Percentiles rank a stretch among this genome's conserved stretches.
These are phyloP conservation scores for Akebia trifoliata DNA, from an alignment of 164 flowering plant species.

Conservation along the genomic window DNA sequence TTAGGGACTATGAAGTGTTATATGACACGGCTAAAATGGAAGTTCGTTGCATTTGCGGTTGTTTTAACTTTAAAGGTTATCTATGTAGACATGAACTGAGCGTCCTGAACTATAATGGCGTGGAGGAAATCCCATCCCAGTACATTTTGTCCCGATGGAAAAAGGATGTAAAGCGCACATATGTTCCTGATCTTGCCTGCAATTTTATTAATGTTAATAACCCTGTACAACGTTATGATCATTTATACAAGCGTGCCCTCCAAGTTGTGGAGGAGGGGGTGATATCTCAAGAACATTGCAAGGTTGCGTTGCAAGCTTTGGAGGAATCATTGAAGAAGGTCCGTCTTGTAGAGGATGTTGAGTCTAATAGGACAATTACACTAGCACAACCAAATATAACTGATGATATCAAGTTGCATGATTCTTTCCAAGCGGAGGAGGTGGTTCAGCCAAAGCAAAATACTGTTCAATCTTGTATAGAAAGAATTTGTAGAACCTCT, in stretches of 20 bases:
- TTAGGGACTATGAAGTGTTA: conserved; percentile 7
- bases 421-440: not conserved
- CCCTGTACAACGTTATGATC: conserved; percentile 64
- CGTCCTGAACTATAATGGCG: conserved; percentile 41
- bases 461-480: not conserved
- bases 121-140: conserved; percentile 55
- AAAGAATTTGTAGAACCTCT: not conserved
- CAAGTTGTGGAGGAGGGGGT: conserved; percentile 60
- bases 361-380: not conserved
- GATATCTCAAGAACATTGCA: conserved; percentile 50
- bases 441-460: not conserved
- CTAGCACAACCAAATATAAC: not conserved
- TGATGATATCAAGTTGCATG: too few relatives aligned
- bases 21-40: not conserved
- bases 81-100: conserved; percentile 22
- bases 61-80: conserved; percentile 8
- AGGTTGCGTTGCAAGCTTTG: conserved; percentile 66
- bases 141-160: conserved; percentile 64
- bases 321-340: conserved; percentile 57
- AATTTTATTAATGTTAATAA: conserved; percentile 37
- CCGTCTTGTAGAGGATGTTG: conserved; percentile 36
- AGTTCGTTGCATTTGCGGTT: conserved; percentile 7
- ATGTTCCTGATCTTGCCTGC: conserved; percentile 23
- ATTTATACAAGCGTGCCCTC: conserved; percentile 47
- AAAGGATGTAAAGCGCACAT: conserved; percentile 53